Evolutionary conservation across 768 basidiomycete species (phyloP), one percentile per base, ranked within the genome.

Genomic region (Hygrophorus pudorinus): DNA sequence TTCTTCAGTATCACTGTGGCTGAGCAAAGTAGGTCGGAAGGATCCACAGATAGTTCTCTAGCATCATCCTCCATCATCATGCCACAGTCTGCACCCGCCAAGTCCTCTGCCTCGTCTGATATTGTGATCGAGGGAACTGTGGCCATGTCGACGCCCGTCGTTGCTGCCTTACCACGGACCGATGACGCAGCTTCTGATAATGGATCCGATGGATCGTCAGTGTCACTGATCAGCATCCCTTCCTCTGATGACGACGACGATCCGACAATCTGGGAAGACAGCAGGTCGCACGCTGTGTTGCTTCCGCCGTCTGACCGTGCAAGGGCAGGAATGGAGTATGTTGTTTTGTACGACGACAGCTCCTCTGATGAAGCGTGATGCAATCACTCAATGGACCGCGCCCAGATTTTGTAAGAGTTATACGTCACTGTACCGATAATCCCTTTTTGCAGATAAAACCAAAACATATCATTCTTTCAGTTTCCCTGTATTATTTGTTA

Each of bases 321-420:
- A 41, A 51, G 55, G 24, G 50, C 55, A 17, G 56, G 53, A 29
- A 59, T 72, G 50, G 82, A 85, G 48, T 87, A 83, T 54, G 81
- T 85, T 11, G 67, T 87, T 45, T 59, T 86, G 46, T 86, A 83
- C 50, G 85, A 85, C 54, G 78, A 77, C 48, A 67, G 66, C 40
- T 73, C 72, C 5, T 75, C 75, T 0, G 76, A 77, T 28, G 76
- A 73, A 32, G 73, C 75, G 27, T 61, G 32, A 46, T 13, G 17
- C 13, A 29, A 24, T 16, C 11, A n/a, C 8, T 18, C 33, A 6
- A 29, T 27, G 20, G 24, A 41, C 8, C 28, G 10, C 24, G 14
- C 40, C 3, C 33, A 9, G 17, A 35, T 35, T 10, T 13, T 13
- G 33, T 17, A 17, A 35, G 33, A 3, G 33, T n/a, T 24, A 24